phyloP scores from a whole-genome alignment of 352 stramenopile genomes.

The Phytopythium aichiense region DNA sequence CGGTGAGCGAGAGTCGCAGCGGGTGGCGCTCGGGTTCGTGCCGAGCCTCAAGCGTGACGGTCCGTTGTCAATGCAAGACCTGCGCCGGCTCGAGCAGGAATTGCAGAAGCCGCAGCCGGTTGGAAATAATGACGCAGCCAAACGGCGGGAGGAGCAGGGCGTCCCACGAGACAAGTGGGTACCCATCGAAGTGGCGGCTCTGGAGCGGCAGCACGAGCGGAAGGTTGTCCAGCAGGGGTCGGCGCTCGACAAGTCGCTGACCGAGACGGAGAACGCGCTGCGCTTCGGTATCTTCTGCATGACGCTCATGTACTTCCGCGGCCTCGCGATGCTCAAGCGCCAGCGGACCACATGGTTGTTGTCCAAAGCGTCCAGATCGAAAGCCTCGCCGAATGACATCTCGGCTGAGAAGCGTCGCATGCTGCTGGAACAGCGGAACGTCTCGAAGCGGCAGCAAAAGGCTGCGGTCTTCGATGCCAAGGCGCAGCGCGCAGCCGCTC shows the following conservation, averaged over 20 bases:
- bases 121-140: neutral
- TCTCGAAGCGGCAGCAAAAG: constrained; percentile 31
- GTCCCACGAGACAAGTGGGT: constrained; percentile 67
- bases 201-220: constrained; percentile 37
- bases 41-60: constrained; percentile 84
- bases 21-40: constrained; percentile 68
- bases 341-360: constrained; percentile 80
- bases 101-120: constrained; percentile 15
- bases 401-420: constrained; percentile 42
- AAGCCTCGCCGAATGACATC: neutral
- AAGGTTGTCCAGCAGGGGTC: constrained; percentile 74
- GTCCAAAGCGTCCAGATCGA: constrained; percentile 15
- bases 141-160: constrained; percentile 25
- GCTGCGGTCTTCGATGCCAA: constrained; percentile 45
- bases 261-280: constrained; percentile 91
- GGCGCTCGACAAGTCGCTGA: constrained; percentile 55
- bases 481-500: constrained; percentile 49
- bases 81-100: constrained; percentile 53
- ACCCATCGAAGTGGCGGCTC: constrained; percentile 64
- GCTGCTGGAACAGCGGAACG: constrained; percentile 46
- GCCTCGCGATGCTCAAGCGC: constrained; percentile 82
- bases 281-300: constrained; percentile 95
- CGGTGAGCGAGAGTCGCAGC: constrained; percentile 87
- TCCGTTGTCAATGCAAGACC: constrained; percentile 60
- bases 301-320: constrained; percentile 96